These are phyloP conservation scores for Termitomyces titanicus DNA, from an alignment of 768 basidiomycete species.

Conservation along the genomic window DNA sequence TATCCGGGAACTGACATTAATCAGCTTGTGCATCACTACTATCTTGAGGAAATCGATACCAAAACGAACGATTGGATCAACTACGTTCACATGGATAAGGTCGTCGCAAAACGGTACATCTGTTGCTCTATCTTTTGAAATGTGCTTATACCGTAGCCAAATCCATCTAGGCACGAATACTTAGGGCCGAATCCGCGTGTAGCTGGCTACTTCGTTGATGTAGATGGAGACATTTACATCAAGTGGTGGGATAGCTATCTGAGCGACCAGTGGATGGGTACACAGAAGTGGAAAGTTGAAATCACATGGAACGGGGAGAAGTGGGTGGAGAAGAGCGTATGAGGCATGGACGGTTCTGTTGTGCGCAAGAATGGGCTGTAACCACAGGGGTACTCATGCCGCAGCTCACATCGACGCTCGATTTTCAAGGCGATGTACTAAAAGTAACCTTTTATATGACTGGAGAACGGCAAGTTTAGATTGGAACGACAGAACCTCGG, in stretches of 20 bases:
- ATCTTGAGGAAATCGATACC: conserved; percentile 18
- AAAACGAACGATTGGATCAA: conserved; percentile 21
- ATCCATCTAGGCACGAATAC: conserved; percentile 34
- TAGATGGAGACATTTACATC: conserved; percentile 34
- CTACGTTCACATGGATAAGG: conserved; percentile 31
- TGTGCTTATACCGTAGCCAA: neutral
- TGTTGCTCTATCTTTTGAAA: neutral
- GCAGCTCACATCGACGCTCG: too few relatives aligned
- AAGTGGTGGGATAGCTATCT: conserved; percentile 43
- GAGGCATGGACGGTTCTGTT: neutral
- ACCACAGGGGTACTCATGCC: too few relatives aligned
- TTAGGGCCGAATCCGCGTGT: conserved; percentile 41
- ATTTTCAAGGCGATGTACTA: neutral
- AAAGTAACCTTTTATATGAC: neutral
- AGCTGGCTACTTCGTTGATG: conserved; percentile 36
- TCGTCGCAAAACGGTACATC: conserved; percentile 27
- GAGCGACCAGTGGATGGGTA: conserved; percentile 39
- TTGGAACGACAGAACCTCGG: too few relatives aligned
- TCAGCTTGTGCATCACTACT: conserved; percentile 29
- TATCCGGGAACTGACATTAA: conserved; percentile 33
- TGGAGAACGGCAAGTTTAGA: neutral
- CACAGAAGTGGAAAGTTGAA: conserved; percentile 36
- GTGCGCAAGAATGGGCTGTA: neutral
- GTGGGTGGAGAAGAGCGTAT: conserved; percentile 33
- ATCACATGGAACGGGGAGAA: conserved; percentile 30